A percentile compares a stretch with the other conserved stretches of the same genome.
Conservation (phyloP, 169 alveolate species). For the Miamiensis avidus region DNA sequence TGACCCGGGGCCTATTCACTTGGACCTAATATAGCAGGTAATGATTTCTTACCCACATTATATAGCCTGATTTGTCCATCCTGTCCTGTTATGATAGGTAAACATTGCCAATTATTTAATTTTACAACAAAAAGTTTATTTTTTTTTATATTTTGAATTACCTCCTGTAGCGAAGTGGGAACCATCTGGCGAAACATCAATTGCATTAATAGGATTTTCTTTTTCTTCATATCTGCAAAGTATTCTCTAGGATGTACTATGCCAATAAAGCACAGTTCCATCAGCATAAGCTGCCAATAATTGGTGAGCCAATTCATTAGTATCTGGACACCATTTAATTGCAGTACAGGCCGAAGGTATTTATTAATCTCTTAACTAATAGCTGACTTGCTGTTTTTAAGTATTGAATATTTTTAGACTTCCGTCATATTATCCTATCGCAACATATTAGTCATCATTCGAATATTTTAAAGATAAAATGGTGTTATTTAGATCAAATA, state of each 20-base stretch:
- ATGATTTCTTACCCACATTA: conserved; percentile 71
- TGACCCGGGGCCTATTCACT: conserved; percentile 73
- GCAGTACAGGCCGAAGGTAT: background rate
- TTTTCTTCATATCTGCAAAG: conserved; percentile 31
- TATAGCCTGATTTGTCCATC: conserved; percentile 78
- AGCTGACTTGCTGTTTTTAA: no score
- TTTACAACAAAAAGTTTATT: no score
- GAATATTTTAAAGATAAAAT: background rate
- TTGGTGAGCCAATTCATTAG: conserved; percentile 1
- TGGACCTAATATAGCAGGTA: conserved; percentile 55
- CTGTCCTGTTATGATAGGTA: background rate
- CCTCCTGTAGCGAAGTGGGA: conserved; percentile 39
- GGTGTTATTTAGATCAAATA: background rate
- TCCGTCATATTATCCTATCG: background rate
- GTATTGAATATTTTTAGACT: background rate
- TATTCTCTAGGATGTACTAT: conserved; percentile 29
- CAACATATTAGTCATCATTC: background rate
- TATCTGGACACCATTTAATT: conserved; percentile 44
- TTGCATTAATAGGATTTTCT: conserved; percentile 35
- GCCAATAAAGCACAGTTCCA: conserved; percentile 46
- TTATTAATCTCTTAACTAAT: background rate
- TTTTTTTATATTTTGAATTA: no score
- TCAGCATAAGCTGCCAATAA: conserved; percentile 38
- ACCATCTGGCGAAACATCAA: conserved; percentile 38
- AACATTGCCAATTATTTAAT: no score